A percentile compares a stretch with the other conserved stretches of the same genome.
Conservation (phyloP, 2,329 filamentous ascomycete genomes). For the Colletotrichum sp. region DNA sequence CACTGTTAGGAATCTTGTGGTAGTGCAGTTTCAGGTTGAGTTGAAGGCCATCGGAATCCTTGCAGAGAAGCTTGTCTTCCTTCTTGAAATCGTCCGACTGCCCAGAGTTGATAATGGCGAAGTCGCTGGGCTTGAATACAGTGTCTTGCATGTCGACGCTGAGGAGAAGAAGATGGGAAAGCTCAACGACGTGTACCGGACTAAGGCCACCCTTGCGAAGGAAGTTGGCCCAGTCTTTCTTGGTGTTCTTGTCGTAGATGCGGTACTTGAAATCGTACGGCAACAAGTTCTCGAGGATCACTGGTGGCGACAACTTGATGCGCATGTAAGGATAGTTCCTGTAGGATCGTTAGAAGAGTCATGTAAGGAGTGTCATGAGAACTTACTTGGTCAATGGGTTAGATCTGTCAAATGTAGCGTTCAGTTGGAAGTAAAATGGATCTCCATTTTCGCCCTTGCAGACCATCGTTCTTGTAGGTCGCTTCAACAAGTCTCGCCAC, state of each 20-base stretch:
- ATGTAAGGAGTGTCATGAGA: background rate
- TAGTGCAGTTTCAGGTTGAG: slow-evolving; percentile 90
- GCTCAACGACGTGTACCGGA: slow-evolving; percentile 94
- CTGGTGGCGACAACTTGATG: slow-evolving; percentile 86
- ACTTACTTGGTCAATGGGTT: slow-evolving; percentile 79
- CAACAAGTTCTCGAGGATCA: slow-evolving; percentile 92
- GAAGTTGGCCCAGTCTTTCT: slow-evolving; percentile 99
- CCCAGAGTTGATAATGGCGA: slow-evolving; percentile 94
- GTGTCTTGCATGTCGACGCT: slow-evolving; percentile 98
- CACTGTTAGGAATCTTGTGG: slow-evolving; percentile 86
- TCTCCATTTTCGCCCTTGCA: slow-evolving; percentile 88
- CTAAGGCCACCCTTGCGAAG: slow-evolving; percentile 94
- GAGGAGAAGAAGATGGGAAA: slow-evolving; percentile 89
- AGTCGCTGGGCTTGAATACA: slow-evolving; percentile 92
- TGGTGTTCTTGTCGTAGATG: slow-evolving; percentile 98
- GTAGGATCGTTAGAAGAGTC: slow-evolving; percentile 32
- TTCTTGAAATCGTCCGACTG: slow-evolving; percentile 86
- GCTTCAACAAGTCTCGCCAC: slow-evolving; percentile 89
- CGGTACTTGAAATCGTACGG: slow-evolving; percentile 99
- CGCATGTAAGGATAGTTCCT: slow-evolving; percentile 94
- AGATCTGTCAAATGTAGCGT: slow-evolving; percentile 82
- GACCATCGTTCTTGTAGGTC: slow-evolving; percentile 84
- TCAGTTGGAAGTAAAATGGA: slow-evolving; percentile 96
- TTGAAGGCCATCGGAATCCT: slow-evolving; percentile 81
- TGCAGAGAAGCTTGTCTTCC: slow-evolving; percentile 79